These are phyloP conservation scores for Pythium sp. DNA, from an alignment of 352 stramenopile genomes.

Conservation along the genomic window DNA sequence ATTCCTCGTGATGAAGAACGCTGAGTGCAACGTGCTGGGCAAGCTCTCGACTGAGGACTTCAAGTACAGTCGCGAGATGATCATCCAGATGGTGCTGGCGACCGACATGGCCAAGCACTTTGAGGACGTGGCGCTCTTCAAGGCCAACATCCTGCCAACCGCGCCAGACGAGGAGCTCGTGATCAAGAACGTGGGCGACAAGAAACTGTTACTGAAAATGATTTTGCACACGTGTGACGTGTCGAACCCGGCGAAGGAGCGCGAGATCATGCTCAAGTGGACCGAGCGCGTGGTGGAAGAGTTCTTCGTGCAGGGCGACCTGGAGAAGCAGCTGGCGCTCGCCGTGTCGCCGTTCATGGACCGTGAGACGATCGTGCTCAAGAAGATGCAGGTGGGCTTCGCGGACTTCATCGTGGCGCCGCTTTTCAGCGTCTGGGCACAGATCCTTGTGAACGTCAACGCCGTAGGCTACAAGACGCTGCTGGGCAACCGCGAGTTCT, in stretches of 20 bases:
- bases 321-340: slow-evolving; percentile 90
- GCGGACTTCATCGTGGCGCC: slow-evolving; percentile 93
- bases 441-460: slow-evolving; percentile 78
- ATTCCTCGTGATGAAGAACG: slow-evolving; percentile 89
- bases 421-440: slow-evolving; percentile 82
- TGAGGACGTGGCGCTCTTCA: slow-evolving; percentile 85
- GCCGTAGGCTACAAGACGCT: slow-evolving; percentile 61
- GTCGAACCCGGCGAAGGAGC: slow-evolving; percentile 91
- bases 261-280: slow-evolving; percentile 89
- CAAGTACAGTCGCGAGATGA: slow-evolving; percentile 86
- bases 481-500: slow-evolving; percentile 81
- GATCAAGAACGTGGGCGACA: slow-evolving; percentile 85
- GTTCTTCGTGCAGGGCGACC: slow-evolving; percentile 95
- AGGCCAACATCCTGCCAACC: slow-evolving; percentile 75
- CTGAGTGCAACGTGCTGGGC: slow-evolving; percentile 80
- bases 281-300: slow-evolving; percentile 92
- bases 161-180: slow-evolving; percentile 55
- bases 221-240: slow-evolving; percentile 93
- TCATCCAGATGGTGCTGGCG: slow-evolving; percentile 89
- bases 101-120: slow-evolving; percentile 92
- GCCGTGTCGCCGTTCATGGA: slow-evolving; percentile 93
- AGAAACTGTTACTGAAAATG: slow-evolving; percentile 88
- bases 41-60: slow-evolving; percentile 75
- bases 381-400: slow-evolving; percentile 94
- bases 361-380: slow-evolving; percentile 87